phyloP scores from a whole-genome alignment of 345 rosid genomes.

The Diplotaxis tenuifolia region DNA sequence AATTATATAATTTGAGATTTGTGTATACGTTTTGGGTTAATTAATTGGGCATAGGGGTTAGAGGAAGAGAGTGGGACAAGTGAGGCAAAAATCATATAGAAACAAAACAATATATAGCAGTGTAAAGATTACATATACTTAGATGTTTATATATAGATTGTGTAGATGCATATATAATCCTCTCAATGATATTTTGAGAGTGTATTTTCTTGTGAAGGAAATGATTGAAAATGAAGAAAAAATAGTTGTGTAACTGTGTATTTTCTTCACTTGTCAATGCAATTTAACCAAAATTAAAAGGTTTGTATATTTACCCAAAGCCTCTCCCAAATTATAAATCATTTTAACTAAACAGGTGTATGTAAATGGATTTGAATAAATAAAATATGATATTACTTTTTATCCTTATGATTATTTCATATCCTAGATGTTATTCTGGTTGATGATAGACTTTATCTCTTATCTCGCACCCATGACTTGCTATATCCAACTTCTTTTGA shows the following conservation, averaged over 20 bases:
- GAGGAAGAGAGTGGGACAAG: slow-evolving; percentile 11
- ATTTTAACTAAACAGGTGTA: not conserved
- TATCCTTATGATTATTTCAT: not conserved
- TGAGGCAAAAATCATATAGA: slow-evolving; percentile 26
- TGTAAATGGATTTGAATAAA: not conserved
- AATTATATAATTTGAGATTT: slow-evolving; percentile 30
- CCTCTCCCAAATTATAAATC: not conserved
- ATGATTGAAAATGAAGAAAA: not conserved
- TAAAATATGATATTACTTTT: not conserved
- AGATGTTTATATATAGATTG: slow-evolving; percentile 20
- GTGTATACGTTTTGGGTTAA: slow-evolving; percentile 34
- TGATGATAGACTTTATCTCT: not conserved
- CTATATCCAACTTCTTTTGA: not conserved
- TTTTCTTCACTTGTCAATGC: not conserved
- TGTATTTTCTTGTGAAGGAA: slow-evolving; percentile 22
- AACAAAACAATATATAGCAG: slow-evolving; percentile 14
- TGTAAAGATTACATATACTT: slow-evolving; percentile 21
- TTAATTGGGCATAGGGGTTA: slow-evolving; percentile 30
- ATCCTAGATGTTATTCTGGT: not conserved
- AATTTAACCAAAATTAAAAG: not conserved
- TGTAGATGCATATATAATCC: slow-evolving; percentile 22
- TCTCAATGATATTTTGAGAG: slow-evolving; percentile 8
- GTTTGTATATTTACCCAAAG: not conserved
- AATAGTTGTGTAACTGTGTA: slow-evolving; percentile 3
- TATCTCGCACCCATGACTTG: slow-evolving; percentile 18